Percentiles rank a stretch among this genome's conserved stretches.
Conservation (phyloP, 2,329 filamentous ascomycete species). For the Falciphora oryzae region DNA sequence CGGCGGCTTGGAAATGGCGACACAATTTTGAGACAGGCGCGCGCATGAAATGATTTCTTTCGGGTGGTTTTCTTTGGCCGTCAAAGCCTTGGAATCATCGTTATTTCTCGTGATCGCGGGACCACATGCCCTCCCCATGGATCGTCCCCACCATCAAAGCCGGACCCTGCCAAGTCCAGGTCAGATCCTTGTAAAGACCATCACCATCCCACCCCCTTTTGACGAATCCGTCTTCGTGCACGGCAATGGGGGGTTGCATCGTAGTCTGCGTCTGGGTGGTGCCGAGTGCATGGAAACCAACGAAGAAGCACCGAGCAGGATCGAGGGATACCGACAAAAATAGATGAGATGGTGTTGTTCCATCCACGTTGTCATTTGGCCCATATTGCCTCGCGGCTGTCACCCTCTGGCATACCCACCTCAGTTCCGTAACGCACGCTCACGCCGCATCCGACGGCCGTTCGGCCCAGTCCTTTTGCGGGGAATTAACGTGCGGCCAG, state of each 20-base stretch:
- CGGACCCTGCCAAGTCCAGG: background rate
- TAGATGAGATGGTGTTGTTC: too few species aligned
- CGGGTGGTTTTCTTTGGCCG: background rate
- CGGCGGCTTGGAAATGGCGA: background rate
- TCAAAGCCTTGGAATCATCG: background rate
- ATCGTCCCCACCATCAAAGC: background rate
- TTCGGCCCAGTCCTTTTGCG: too few species aligned
- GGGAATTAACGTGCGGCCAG: too few species aligned
- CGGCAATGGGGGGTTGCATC: too few species aligned
- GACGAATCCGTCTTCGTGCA: too few species aligned
- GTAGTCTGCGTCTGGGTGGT: background rate
- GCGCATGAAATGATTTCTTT: background rate
- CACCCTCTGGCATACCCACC: background rate
- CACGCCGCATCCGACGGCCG: too few species aligned
- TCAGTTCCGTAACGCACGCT: too few species aligned
- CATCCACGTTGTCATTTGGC: too few species aligned
- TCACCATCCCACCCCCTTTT: background rate
- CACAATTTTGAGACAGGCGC: background rate
- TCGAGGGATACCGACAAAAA: background rate
- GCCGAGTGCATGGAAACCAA: background rate
- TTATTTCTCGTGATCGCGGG: background rate
- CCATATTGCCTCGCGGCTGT: background rate
- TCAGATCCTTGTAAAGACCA: background rate
- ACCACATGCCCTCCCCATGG: too few species aligned
- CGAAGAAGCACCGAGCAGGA: background rate